These are phyloP conservation scores for Phoma herbarum DNA, from an alignment of 2,329 filamentous ascomycete species.

Conservation along the genomic window DNA sequence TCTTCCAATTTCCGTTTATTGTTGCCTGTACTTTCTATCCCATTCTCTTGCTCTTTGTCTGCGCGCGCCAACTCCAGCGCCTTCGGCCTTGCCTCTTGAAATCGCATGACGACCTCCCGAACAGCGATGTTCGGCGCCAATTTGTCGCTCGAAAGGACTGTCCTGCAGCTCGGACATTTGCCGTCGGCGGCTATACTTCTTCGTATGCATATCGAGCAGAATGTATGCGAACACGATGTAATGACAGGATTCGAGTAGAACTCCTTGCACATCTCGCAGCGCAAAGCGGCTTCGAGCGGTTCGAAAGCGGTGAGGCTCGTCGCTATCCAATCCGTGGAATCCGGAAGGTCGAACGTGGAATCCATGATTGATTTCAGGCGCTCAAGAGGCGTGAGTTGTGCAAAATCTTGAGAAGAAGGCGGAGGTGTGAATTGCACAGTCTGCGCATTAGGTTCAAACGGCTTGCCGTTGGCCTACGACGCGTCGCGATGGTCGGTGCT, in stretches of 20 bases:
- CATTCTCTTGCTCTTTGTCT: conserved; percentile 41
- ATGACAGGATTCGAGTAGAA: conserved; percentile 95
- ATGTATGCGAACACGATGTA: conserved; percentile 93
- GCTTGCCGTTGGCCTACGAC: conserved; percentile 27
- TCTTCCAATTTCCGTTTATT: conserved; percentile 62
- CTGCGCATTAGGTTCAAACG: conserved; percentile 8
- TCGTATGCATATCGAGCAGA: conserved; percentile 95
- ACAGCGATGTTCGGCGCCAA: conserved; percentile 85
- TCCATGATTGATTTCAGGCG: conserved; percentile 37
- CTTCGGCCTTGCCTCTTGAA: conserved; percentile 69
- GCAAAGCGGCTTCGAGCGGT: conserved; percentile 81
- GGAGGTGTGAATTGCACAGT: conserved; percentile 20
- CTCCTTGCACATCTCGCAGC: conserved; percentile 98
- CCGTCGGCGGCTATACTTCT: conserved; percentile 82
- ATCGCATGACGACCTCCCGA: conserved; percentile 84
- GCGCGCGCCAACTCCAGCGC: conserved; percentile 71
- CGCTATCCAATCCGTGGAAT: conserved; percentile 84
- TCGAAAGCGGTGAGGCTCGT: conserved; percentile 74
- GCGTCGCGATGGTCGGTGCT: conserved; percentile 21
- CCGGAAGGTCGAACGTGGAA: conserved; percentile 62
- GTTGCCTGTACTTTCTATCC: conserved; percentile 16
- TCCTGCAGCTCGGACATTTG: conserved; percentile 86
- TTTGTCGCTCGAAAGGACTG: conserved; percentile 81
- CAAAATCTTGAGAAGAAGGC: conserved; percentile 15
- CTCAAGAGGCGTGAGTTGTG: conserved; percentile 1